Base-by-base conservation (phyloP, 805 yeast genomes). In the Metschnikowia rubicola region DNA sequence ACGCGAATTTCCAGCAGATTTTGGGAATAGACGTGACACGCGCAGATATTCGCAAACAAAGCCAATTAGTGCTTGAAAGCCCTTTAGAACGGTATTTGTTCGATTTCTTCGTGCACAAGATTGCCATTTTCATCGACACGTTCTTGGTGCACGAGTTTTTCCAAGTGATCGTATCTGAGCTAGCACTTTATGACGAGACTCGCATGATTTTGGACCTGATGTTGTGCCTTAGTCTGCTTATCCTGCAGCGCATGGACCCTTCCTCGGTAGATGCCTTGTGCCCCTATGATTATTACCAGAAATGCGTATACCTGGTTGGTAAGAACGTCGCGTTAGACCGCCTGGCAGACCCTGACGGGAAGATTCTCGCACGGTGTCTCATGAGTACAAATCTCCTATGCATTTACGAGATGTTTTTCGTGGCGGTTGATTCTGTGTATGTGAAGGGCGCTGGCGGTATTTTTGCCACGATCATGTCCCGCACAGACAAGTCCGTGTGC, bases 151-250 rank as follows among this genome's bases (percentile, higher is more conserved):
- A 57, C 19, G 62, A 62, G 19, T 54, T 60, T 12, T 71, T 67
- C 49, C 55, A 58, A 30, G 61, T 60, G 29, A 55, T 71, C 3
- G 58, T 71, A 1, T 63, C 74, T 3, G 67, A 66, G 43, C 45
- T 71, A 48, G 73, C 75, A 4, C 52, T 71, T 19, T 52, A 60
- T 40, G 75, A 71, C 45, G 73, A 70, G 9, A 67, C 74, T 2
- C 58, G 67, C 21, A 63, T 70, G 68, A 57, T 71, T n/a, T 39
- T 66, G 15, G 62, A 65, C 53, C 57, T 71, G n/a, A 65, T 71
- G 37, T 62, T 65, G 41, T 66, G 71, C 43, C 58, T 71, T 44
- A 63, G 71, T 44, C 65, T 71, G n/a, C 58, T 68, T 35, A 66
- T 65, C 48, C 49, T 65, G 26, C 71, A 64, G 46, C 48, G 72